Evolutionary conservation across 331 rosid genomes (phyloP).

Genomic region (Pyracantha coccinea): DNA sequence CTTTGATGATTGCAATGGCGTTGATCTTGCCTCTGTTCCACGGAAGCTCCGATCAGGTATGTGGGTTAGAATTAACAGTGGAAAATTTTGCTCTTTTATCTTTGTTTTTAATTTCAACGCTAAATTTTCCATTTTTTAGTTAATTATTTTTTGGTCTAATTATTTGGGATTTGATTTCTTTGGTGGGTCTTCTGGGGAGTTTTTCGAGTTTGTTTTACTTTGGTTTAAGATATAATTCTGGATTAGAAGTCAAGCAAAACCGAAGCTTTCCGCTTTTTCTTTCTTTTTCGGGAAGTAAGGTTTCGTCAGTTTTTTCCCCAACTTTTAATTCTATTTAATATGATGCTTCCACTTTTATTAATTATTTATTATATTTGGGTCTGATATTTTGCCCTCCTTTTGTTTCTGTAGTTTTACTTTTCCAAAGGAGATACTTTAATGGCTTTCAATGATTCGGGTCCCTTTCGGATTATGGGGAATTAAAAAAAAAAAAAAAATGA

Average conservation of each 20-base stretch:
- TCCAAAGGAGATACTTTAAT: conserved; percentile 9
- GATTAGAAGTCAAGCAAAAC: conserved; percentile 39
- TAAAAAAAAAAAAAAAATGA: background rate
- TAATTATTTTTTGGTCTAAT: background rate
- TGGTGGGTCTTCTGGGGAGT: conserved; percentile 10
- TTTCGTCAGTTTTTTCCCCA: no score
- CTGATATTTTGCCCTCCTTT: conserved; percentile 13
- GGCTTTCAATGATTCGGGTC: conserved; percentile 19
- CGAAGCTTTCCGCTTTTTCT: conserved; percentile 25
- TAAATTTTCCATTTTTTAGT: background rate
- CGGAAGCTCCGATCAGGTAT: conserved; percentile 77
- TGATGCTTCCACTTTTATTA: conserved; percentile 14
- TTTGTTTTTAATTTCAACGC: background rate
- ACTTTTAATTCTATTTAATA: conserved; percentile 6
- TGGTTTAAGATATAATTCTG: conserved; percentile 1
- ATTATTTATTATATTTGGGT: background rate
- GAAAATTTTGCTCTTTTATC: background rate
- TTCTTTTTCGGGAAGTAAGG: conserved; percentile 20
- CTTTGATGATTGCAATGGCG: conserved; percentile 38
- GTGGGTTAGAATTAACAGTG: conserved; percentile 12
- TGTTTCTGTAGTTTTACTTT: conserved; percentile 9
- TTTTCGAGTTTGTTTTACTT: background rate
- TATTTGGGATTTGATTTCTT: background rate
- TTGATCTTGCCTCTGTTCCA: conserved; percentile 56
- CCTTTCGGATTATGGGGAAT: background rate